Percentiles rank a stretch among this genome's conserved stretches.
Evolutionary conservation across 257 asterid genomes (phyloP).

Genomic region (Cordia subcordata): DNA sequence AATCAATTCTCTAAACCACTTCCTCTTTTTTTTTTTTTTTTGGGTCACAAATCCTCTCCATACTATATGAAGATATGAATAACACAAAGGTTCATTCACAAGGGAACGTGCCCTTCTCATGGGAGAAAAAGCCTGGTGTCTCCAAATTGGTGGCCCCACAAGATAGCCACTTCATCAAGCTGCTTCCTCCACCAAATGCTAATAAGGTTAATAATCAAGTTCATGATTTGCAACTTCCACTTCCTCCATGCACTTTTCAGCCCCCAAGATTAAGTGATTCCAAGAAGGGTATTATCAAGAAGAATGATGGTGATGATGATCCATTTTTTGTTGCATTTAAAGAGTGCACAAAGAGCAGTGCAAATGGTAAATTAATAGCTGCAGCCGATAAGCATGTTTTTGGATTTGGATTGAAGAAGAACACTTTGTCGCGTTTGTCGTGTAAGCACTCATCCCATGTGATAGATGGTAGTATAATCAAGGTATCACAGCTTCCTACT

Average conservation of each 20-base stretch:
- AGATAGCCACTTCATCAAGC: constrained; percentile 17
- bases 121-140: constrained; percentile 63
- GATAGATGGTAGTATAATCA: constrained; percentile 36
- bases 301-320: constrained; percentile 47
- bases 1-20: background rate
- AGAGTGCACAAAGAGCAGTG: constrained; percentile 61
- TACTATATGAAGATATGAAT: constrained; percentile 28
- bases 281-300: constrained; percentile 34
- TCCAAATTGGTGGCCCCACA: constrained; percentile 25
- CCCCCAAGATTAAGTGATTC: constrained; percentile 25
- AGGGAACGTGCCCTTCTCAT: constrained; percentile 57
- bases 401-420: constrained; percentile 41
- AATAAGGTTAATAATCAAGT: constrained; percentile 22
- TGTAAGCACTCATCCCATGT: constrained; percentile 46
- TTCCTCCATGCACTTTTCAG: constrained; percentile 47
- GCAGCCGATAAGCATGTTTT: constrained; percentile 12
- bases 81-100: constrained; percentile 46
- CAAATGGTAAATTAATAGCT: constrained; percentile 18
- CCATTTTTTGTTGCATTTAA: constrained; percentile 60
- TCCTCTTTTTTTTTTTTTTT: no score
- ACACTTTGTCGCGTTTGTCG: constrained; percentile 41
- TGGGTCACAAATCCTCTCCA: background rate
- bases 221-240: constrained; percentile 31
- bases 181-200: constrained; percentile 49
- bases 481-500: constrained; percentile 34